A percentile compares a stretch with the other conserved stretches of the same genome.
Evolutionary conservation across 1,284 basidiomycete species (phyloP).

Genomic region (Rhodotorula sp.): DNA sequence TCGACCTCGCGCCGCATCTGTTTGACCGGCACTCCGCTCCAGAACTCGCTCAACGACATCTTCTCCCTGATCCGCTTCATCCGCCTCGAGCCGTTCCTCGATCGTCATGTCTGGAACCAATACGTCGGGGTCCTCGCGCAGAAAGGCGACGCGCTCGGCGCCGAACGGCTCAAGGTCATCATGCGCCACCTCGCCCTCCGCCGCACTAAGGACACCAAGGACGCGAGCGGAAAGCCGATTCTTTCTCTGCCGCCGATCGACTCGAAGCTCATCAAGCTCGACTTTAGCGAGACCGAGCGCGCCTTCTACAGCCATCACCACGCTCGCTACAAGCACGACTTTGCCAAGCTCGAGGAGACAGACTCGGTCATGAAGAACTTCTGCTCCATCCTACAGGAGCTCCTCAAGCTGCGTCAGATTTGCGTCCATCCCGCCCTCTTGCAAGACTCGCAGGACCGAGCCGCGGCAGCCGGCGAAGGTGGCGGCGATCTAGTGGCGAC

Average conservation of each 20-base stretch:
- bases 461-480: slow-evolving; percentile 45
- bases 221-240: slow-evolving; percentile 76
- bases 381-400: slow-evolving; percentile 93
- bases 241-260: slow-evolving; percentile 81
- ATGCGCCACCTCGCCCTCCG: slow-evolving; percentile 97
- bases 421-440: slow-evolving; percentile 95
- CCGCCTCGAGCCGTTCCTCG: slow-evolving; percentile 85
- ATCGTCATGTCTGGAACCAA: slow-evolving; percentile 88
- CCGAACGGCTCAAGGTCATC: slow-evolving; percentile 90
- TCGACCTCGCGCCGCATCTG: slow-evolving; percentile 89
- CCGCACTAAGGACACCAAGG: slow-evolving; percentile 86
- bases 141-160: slow-evolving; percentile 76
- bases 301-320: slow-evolving; percentile 83
- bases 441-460: slow-evolving; percentile 51
- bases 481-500: slow-evolving; percentile 59
- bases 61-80: slow-evolving; percentile 96
- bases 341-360: slow-evolving; percentile 79
- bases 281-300: slow-evolving; percentile 79
- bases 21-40: slow-evolving; percentile 95
- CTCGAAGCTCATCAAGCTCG: slow-evolving; percentile 78
- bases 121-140: slow-evolving; percentile 73
- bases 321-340: slow-evolving; percentile 82
- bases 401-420: slow-evolving; percentile 89
- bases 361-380: slow-evolving; percentile 96
- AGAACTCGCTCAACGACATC: slow-evolving; percentile 97